Base-by-base conservation (phyloP, 148 eudicot species). In the Silene conica region DNA sequence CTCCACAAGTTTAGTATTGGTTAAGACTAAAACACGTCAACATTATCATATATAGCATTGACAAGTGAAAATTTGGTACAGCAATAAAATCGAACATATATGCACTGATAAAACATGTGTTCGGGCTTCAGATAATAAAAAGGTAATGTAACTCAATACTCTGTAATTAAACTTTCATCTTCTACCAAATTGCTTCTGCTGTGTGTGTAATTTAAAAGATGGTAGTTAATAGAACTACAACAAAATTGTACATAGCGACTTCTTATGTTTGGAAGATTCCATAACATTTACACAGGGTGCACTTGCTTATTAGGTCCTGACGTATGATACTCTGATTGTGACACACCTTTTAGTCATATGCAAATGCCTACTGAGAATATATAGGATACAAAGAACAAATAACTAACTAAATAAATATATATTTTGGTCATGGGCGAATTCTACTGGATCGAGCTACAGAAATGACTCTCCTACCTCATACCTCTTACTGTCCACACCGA, bases 191-290 rank as follows among this genome's bases (percentile, higher is more conserved):
- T 12, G 26, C 19, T 64, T 14, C 0, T 34, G 21, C 21, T 64
- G 34, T 61, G 20, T 14, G 70, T 67, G 55, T 43, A 50, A 16
- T 16, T 69, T 69, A 69, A 34, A 23, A 50, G 38, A 20, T 69
- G 19, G n/a, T 25, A 25, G 41, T 20, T 8, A 68, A 46, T 16
- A 69, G 60, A 54, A 25, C 41, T 50, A 69, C 59, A 13, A 48
- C n/a, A 25, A 50, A 50, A 50, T 25, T 50, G 10, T 50, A 31
- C 34, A 31, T 31, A 50, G 60, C 10, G 34, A 41, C 15, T 43
- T 22, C 60, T 66, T 21, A 50, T 25, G 13, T 14, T 69, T 69
- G 21, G 19, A 66, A 46, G 8, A 21, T 48, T 56, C 71, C 5
- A 21, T 50, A 48, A 14, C 41, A 52, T 52, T 69, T 50, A 26